Evolutionary conservation across 192 early-diverging fungal genomes (phyloP).

Genomic region (Backusella tuberculispora): DNA sequence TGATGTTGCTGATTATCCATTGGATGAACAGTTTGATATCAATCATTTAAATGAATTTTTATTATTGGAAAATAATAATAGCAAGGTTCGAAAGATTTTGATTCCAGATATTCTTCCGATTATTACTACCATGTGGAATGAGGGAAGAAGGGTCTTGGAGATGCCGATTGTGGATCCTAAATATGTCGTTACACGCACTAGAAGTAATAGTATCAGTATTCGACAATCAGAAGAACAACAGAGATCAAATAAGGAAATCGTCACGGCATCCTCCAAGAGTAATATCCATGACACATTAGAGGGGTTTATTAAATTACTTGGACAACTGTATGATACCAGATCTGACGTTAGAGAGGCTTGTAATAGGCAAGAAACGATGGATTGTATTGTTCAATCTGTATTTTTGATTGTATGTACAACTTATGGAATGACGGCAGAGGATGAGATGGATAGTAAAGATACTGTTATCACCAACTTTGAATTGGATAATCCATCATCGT

Average conservation of each 20-base stretch:
- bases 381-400: constrained; percentile 52
- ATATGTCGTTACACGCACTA: neutral
- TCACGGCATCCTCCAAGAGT: neutral
- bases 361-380: constrained; percentile 55
- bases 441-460: constrained; percentile 51
- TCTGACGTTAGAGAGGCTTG: constrained; percentile 56
- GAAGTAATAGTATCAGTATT: constrained; percentile 17
- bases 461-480: constrained; percentile 31
- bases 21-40: constrained; percentile 50
- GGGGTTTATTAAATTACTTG: constrained; percentile 20
- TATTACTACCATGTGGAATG: constrained; percentile 44
- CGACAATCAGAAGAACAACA: neutral
- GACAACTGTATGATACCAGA: constrained; percentile 17
- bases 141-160: neutral
- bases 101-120: constrained; percentile 54
- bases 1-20: constrained; percentile 53
- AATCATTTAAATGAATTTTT: constrained; percentile 36
- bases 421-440: constrained; percentile 46
- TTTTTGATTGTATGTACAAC: constrained; percentile 57
- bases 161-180: neutral
- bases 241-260: neutral
- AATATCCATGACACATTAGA: neutral
- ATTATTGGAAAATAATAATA: constrained; percentile 38
- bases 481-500: neutral
- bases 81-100: constrained; percentile 20